Evolutionary conservation across 2,329 filamentous ascomycete genomes (phyloP), one percentile per base, ranked within the genome.

Genomic region (Aspergillus aculeatinus): DNA sequence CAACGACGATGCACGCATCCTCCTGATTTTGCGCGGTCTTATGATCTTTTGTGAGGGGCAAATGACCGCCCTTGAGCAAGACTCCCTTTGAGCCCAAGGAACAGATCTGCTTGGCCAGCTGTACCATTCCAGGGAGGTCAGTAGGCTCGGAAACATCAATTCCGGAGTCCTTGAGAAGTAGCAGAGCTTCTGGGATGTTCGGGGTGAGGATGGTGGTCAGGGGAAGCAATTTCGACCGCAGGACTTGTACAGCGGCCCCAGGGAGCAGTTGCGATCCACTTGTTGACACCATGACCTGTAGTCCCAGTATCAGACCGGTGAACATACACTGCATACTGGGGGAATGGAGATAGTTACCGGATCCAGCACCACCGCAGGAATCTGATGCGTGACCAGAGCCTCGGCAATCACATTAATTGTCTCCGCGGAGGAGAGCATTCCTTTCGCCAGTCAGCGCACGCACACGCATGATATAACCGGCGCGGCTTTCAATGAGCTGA

Each of bases 51-150:
- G 83, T 87, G 64, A 98, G 84, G 1, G 94, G 92, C n/a, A 89
- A 76, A 77, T 98, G 95, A 0, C 94, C 94, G 48, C 94, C 94
- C 76, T 98, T 98, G 60, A 97, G 81, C 10, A 98, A 82, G 31
- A 97, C 89, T 79, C 89, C 92, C 64, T 85, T 84, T 0, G 92
- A 88, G 0, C 93, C 93, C 0, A 96, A 79, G 1, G 76, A 73
- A 44, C 87, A 85, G 7, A 96, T 81, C 12, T 79, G 78, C 63
- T 83, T 85, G 0, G 90, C 92, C 35, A 96, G 81, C 0, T 76
- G 70, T 66, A 92, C 86, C 47, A 97, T 76, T 48, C 90, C 90
- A 4, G 85, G 80, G 1, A 91, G 78, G 51, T 79, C 82, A 4
- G 81, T 74, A 1, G 90, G 82, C 3, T 84, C 79, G 5, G 76